A percentile compares a stretch with the other conserved stretches of the same genome.
Conservation (phyloP, 495 filamentous ascomycete species). For the Pyrenopolyporus hunteri region DNA sequence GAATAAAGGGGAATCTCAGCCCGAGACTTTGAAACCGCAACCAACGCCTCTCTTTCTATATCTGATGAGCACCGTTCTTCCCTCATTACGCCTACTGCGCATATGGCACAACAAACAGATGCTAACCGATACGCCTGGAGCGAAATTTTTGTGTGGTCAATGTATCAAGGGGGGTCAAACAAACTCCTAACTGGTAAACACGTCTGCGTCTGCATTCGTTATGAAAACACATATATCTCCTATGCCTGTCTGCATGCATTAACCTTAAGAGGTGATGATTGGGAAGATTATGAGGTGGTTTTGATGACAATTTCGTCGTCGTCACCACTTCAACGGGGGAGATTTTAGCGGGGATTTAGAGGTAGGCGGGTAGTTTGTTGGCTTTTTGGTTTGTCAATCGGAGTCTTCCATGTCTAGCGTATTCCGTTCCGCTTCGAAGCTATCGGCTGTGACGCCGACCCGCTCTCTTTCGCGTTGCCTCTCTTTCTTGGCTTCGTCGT, state of each 20-base stretch:
- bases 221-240: neutral
- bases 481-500: constrained; percentile 47
- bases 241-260: no score
- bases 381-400: no score
- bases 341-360: no score
- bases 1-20: constrained; percentile 4
- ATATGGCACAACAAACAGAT: constrained; percentile 17
- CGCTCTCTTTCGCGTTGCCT: constrained; percentile 33
- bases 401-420: constrained; percentile 47
- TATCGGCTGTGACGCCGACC: constrained; percentile 43
- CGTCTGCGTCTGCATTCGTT: neutral
- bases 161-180: neutral
- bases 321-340: no score
- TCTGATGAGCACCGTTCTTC: neutral
- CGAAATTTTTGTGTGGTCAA: constrained; percentile 1
- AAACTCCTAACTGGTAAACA: neutral
- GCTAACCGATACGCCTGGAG: constrained; percentile 21
- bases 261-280: no score
- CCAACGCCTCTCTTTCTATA: constrained; percentile 37
- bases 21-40: constrained; percentile 14
- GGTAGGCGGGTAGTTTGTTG: no score
- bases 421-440: constrained; percentile 47
- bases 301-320: constrained; percentile 2
- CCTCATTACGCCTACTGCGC: constrained; percentile 3
- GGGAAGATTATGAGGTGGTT: no score